Conservation (phyloP, 1,139 yeast species). For the Kluyveromyces marxianus region DNA sequence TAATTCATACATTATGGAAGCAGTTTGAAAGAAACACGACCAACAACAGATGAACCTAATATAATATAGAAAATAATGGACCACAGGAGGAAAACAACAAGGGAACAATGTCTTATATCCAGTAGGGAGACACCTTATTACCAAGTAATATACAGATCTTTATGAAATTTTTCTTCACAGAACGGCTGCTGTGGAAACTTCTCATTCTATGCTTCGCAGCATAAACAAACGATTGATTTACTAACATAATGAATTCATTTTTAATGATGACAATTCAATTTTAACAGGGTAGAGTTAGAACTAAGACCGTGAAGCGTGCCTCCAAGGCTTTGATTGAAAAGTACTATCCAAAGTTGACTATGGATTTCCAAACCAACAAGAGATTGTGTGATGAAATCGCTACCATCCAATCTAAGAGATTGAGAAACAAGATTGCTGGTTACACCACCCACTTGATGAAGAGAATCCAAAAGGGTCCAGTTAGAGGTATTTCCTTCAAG, state of each 20-base stretch:
- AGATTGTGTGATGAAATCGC: conserved; percentile 98
- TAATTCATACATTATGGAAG: too few relatives aligned
- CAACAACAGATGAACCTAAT: too few relatives aligned
- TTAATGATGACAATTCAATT: conserved; percentile 17
- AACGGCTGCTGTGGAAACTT: too few relatives aligned
- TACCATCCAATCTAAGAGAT: conserved; percentile 98
- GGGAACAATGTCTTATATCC: too few relatives aligned
- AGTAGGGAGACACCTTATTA: too few relatives aligned
- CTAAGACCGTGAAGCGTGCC: conserved; percentile 99
- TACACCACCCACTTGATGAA: conserved; percentile 99
- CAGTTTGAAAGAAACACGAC: too few relatives aligned
- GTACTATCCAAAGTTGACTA: conserved; percentile 99
- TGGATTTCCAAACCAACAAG: conserved; percentile 99
- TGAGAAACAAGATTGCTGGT: conserved; percentile 99
- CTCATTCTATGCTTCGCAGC: not conserved
- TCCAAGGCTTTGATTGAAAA: conserved; percentile 99
- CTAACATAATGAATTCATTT: not conserved
- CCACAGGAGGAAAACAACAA: too few relatives aligned
- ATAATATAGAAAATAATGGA: too few relatives aligned
- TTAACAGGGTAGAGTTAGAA: conserved; percentile 91
- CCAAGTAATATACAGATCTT: too few relatives aligned
- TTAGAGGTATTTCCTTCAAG: conserved; percentile 99
- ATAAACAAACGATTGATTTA: not conserved
- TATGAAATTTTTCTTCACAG: too few relatives aligned
- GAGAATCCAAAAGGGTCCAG: conserved; percentile 99